phyloP scores from a whole-genome alignment of 768 basidiomycete species.

The Phanerochaete carnosa region DNA sequence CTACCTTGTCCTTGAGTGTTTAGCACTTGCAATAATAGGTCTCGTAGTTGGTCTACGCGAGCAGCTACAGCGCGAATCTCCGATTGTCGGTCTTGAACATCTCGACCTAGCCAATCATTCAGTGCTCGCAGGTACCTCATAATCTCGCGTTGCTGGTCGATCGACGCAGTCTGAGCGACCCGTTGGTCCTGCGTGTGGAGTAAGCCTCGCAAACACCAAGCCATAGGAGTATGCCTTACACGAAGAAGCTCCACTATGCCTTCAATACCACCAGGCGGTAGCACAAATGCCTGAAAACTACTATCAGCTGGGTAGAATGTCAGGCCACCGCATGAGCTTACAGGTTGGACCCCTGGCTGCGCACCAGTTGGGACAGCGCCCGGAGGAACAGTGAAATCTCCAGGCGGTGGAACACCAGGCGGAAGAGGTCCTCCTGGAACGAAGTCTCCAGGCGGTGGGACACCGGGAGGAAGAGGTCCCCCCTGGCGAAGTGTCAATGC shows the following conservation, averaged over 20 bases:
- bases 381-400: neutral
- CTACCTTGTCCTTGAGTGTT: slow-evolving; percentile 11
- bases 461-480: neutral
- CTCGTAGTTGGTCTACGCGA: slow-evolving; percentile 49
- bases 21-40: slow-evolving; percentile 15
- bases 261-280: slow-evolving; percentile 60
- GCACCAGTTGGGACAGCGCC: neutral
- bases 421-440: neutral
- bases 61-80: slow-evolving; percentile 67
- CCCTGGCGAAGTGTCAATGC: neutral
- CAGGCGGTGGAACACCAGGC: slow-evolving; percentile 3
- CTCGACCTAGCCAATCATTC: slow-evolving; percentile 77
- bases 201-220: neutral
- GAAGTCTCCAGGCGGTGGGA: slow-evolving; percentile 2
- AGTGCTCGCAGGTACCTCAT: slow-evolving; percentile 76
- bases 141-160: slow-evolving; percentile 76
- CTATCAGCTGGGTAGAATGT: neutral
- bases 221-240: slow-evolving; percentile 35
- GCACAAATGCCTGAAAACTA: slow-evolving; percentile 48
- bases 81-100: slow-evolving; percentile 74
- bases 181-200: slow-evolving; percentile 60
- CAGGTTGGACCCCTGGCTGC: neutral
- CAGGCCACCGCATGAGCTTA: neutral
- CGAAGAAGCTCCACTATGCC: slow-evolving; percentile 67
- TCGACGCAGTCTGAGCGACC: slow-evolving; percentile 65